Conservation (phyloP, 129 eudicot genomes). For the Sambucus nigra region DNA sequence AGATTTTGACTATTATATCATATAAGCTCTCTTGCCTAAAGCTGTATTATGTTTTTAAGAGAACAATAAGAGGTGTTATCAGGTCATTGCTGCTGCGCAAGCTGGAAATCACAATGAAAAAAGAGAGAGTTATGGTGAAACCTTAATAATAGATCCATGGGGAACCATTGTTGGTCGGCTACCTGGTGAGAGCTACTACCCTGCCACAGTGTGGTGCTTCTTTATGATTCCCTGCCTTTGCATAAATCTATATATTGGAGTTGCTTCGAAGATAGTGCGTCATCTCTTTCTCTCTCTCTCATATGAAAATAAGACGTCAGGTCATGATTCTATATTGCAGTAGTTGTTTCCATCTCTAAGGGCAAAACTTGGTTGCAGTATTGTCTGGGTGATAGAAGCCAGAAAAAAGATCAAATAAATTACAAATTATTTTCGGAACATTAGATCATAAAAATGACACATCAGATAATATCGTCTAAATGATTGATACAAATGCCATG, state of each 20-base stretch:
- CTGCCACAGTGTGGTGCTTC: not conserved
- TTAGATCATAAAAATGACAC: too few relatives aligned
- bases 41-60: not conserved
- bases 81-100: conserved; percentile 98
- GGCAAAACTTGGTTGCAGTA: too few relatives aligned
- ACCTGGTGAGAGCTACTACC: conserved; percentile 36
- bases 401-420: too few relatives aligned
- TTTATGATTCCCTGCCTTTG: not conserved
- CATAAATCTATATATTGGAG: not conserved
- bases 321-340: too few relatives aligned
- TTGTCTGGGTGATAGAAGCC: too few relatives aligned
- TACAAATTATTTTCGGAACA: too few relatives aligned
- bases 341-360: too few relatives aligned
- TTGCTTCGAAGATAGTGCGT: not conserved
- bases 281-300: not conserved
- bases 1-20: not conserved
- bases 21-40: not conserved
- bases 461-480: too few relatives aligned
- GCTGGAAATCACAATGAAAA: conserved; percentile 84
- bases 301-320: too few relatives aligned
- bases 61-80: conserved; percentile 6
- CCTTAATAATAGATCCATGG: conserved; percentile 93
- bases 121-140: conserved; percentile 86
- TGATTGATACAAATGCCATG: too few relatives aligned
- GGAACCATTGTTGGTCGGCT: conserved; percentile 71